Evolutionary conservation across 2,329 filamentous ascomycete species (phyloP).

Genomic region (Trichoderma koningii): DNA sequence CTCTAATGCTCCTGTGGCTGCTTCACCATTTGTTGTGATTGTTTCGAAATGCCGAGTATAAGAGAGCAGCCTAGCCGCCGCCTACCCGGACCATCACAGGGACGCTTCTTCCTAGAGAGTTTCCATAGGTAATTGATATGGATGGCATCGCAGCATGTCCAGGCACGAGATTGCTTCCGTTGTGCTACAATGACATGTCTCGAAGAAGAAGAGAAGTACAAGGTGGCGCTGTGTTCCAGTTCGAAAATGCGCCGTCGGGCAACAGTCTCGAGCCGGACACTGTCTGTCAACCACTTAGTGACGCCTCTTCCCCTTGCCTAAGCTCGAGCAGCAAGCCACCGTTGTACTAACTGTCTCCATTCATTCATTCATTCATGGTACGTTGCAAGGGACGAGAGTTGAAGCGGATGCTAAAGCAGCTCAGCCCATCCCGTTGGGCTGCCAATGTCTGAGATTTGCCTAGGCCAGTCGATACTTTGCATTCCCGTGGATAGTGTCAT

Average conservation of each 20-base stretch:
- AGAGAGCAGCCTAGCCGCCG: too few species aligned
- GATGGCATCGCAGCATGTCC: too few species aligned
- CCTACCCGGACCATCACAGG: too few species aligned
- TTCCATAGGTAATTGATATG: too few species aligned
- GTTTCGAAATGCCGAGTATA: too few species aligned
- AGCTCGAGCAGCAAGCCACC: background rate
- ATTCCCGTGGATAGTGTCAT: background rate
- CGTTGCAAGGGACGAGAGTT: background rate
- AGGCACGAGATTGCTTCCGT: too few species aligned
- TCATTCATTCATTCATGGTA: background rate
- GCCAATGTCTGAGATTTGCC: background rate
- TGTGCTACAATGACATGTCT: background rate
- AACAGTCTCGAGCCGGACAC: background rate
- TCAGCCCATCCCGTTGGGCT: background rate
- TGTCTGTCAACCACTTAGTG: constrained; percentile 3
- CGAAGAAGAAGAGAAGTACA: background rate
- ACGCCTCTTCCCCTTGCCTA: background rate
- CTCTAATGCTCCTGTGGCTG: too few species aligned
- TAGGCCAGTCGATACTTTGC: background rate
- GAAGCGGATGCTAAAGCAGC: background rate
- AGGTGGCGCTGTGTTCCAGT: background rate
- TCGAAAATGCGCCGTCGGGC: constrained; percentile 1
- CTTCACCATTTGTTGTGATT: too few species aligned
- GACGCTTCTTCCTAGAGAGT: too few species aligned
- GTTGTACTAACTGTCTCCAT: background rate